Evolutionary conservation across 306 rosid species (phyloP).

Genomic region (Erythrophleum fordii): DNA sequence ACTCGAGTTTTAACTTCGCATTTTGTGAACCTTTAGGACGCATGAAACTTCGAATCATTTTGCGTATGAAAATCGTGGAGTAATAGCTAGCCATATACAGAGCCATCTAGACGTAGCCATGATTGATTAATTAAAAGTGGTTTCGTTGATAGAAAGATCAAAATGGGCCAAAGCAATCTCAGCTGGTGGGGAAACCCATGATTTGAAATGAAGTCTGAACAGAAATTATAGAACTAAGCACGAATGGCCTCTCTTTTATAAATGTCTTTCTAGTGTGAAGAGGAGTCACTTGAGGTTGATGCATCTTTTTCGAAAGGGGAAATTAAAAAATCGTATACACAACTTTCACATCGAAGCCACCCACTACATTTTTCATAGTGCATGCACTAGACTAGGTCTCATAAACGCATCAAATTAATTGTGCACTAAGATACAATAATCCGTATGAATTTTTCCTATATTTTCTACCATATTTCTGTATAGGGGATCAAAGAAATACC

Average conservation of each 20-base stretch:
- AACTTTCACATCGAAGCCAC: slow-evolving; percentile 39
- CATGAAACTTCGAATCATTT: neutral
- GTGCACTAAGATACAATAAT: too few relatives aligned
- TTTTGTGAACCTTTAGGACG: neutral
- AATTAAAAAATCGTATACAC: neutral
- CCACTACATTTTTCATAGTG: slow-evolving; percentile 28
- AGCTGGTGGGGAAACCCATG: slow-evolving; percentile 56
- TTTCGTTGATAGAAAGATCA: slow-evolving; percentile 34
- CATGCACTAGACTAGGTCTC: neutral
- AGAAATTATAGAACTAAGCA: slow-evolving; percentile 33
- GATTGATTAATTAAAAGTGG: slow-evolving; percentile 36
- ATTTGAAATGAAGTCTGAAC: slow-evolving; percentile 42
- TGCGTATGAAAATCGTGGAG: neutral
- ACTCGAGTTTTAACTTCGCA: too few relatives aligned
- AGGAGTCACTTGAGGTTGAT: slow-evolving; percentile 10
- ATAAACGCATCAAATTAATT: too few relatives aligned
- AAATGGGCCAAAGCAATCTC: slow-evolving; percentile 59
- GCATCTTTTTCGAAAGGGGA: slow-evolving; percentile 42
- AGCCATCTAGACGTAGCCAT: slow-evolving; percentile 26
- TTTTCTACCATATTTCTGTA: too few relatives aligned
- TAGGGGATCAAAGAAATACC: too few relatives aligned
- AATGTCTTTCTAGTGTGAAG: neutral
- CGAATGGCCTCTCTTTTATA: too few relatives aligned
- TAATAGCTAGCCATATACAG: neutral
- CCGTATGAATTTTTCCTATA: too few relatives aligned